Conservation (phyloP, 2,329 filamentous ascomycete species). For the Xylariaceae sp. region DNA sequence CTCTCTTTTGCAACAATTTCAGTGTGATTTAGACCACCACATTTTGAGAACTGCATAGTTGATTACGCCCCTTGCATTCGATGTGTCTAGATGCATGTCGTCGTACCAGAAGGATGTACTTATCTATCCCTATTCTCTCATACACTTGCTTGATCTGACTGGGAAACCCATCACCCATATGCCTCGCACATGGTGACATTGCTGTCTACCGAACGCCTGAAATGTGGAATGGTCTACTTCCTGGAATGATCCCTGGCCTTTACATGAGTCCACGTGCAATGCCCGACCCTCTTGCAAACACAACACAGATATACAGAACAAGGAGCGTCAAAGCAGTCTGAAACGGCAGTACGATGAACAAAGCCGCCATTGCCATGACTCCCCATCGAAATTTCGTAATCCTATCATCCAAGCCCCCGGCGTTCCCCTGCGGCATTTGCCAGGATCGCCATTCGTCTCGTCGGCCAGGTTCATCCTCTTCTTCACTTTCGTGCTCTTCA, state of each 20-base stretch:
- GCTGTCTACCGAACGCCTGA: slow-evolving; percentile 26
- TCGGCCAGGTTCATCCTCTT: slow-evolving; percentile 24
- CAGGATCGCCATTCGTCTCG: slow-evolving; percentile 14
- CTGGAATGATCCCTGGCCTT: slow-evolving; percentile 18
- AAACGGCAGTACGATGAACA: slow-evolving; percentile 30
- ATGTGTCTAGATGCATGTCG: no score
- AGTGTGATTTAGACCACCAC: no score
- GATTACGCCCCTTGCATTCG: no score
- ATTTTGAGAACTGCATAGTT: no score
- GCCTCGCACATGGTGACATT: slow-evolving; percentile 8
- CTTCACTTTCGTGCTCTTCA: slow-evolving; percentile 28
- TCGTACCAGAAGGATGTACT: slow-evolving; percentile 1
- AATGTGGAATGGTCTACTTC: slow-evolving; percentile 29
- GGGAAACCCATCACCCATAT: no score
- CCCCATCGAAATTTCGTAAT: slow-evolving; percentile 29
- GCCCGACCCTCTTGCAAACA: slow-evolving; percentile 28
- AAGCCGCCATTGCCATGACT: slow-evolving; percentile 24
- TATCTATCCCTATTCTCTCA: slow-evolving; percentile 4
- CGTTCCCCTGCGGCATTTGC: slow-evolving; percentile 12
- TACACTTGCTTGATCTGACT: no score
- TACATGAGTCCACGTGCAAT: slow-evolving; percentile 26
- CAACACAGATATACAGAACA: slow-evolving; percentile 30
- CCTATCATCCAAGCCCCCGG: slow-evolving; percentile 19
- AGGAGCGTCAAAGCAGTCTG: slow-evolving; percentile 29
- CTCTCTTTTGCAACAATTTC: no score